phyloP scores from a whole-genome alignment of 805 yeast genomes.

The Spathaspora passalidarum region DNA sequence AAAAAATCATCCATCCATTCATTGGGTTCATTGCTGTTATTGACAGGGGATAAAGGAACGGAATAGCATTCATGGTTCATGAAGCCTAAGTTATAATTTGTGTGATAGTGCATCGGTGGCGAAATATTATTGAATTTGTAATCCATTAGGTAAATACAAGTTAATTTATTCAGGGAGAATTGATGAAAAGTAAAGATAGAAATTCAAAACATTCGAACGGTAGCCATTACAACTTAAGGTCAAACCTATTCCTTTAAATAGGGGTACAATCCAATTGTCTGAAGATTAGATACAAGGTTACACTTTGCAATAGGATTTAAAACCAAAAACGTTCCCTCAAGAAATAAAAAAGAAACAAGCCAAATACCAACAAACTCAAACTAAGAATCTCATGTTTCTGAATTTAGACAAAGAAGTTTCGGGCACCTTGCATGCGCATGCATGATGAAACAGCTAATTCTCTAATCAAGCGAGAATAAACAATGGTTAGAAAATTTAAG shows the following conservation, averaged over 20 bases:
- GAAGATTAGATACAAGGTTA: background rate
- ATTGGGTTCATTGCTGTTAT: slow-evolving; percentile 6
- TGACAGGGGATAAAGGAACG: slow-evolving; percentile 10
- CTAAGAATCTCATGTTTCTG: background rate
- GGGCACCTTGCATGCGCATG: background rate
- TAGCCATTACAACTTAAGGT: background rate
- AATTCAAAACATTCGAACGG: background rate
- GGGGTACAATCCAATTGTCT: background rate
- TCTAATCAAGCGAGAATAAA: background rate
- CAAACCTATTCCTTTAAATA: background rate
- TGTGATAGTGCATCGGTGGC: background rate
- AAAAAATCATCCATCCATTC: slow-evolving; percentile 20
- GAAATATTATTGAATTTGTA: background rate
- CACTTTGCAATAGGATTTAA: background rate
- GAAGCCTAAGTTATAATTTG: background rate
- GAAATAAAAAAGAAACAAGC: background rate
- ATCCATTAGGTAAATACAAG: background rate
- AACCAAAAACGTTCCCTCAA: background rate
- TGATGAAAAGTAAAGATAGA: background rate
- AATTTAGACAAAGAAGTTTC: background rate
- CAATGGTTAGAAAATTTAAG: background rate
- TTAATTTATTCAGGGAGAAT: background rate
- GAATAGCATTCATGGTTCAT: slow-evolving; percentile 3
- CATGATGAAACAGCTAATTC: background rate
- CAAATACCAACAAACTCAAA: background rate